phyloP scores from a whole-genome alignment of 805 yeast genomes.

The Wickerhamomyces bovis region DNA sequence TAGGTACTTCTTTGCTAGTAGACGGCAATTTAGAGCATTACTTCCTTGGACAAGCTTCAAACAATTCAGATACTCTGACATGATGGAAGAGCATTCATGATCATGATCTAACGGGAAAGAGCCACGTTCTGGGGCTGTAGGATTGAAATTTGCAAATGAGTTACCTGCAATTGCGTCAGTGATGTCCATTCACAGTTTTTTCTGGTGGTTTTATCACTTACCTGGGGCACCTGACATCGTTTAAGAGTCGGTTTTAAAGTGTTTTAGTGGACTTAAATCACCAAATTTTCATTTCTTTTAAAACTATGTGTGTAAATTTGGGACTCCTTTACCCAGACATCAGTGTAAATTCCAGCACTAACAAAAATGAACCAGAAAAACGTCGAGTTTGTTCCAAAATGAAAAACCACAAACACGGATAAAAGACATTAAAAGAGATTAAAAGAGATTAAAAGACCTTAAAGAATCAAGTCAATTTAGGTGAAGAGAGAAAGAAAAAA shows the following conservation, averaged over 20 bases:
- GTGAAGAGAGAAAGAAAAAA: background rate
- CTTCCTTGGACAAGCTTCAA: conserved; percentile 70
- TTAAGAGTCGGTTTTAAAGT: too few species aligned
- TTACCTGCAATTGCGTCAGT: conserved; percentile 31
- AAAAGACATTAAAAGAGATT: too few species aligned
- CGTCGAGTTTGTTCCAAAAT: background rate
- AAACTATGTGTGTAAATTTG: background rate
- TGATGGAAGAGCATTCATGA: conserved; percentile 70
- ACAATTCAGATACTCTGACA: conserved; percentile 74
- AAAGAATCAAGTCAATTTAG: background rate
- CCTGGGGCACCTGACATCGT: conserved; percentile 11
- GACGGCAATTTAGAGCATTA: conserved; percentile 87
- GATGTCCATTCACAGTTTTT: background rate
- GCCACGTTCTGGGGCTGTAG: conserved; percentile 95
- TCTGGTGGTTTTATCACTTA: background rate
- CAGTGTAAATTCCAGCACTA: background rate
- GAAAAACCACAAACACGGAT: background rate
- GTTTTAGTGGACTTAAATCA: too few species aligned
- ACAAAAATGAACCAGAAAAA: background rate
- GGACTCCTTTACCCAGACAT: background rate
- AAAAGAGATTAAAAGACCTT: background rate
- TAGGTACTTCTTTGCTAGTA: conserved; percentile 74
- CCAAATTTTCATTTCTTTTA: too few species aligned
- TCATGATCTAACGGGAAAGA: conserved; percentile 93
- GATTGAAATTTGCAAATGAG: conserved; percentile 47